Evolutionary conservation across 306 rosid species (phyloP).

Genomic region (Lagenaria siceraria): DNA sequence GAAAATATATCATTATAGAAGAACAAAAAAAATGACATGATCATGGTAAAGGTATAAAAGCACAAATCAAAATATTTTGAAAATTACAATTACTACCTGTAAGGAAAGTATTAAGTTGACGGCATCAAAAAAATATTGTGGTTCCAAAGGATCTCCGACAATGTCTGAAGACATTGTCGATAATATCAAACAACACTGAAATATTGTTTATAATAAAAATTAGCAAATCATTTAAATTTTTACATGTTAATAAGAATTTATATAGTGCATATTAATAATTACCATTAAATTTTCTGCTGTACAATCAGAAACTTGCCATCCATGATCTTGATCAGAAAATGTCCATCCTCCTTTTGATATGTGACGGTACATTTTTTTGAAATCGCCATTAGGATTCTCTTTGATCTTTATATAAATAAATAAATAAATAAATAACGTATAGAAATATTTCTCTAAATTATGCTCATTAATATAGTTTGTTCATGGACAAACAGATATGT

Average conservation of each 20-base stretch:
- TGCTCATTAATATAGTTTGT: too few species aligned
- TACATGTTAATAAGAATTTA: background rate
- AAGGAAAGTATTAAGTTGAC: constrained; percentile 15
- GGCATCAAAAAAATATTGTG: constrained; percentile 16
- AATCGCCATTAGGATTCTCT: constrained; percentile 45
- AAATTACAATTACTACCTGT: background rate
- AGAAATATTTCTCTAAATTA: too few species aligned
- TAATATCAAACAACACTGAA: constrained; percentile 13
- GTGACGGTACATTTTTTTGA: constrained; percentile 48
- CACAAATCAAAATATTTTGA: too few species aligned
- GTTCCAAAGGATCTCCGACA: constrained; percentile 16
- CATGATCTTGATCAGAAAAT: constrained; percentile 19
- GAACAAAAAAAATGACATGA: too few species aligned
- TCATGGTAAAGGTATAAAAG: too few species aligned
- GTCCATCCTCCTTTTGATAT: constrained; percentile 93
- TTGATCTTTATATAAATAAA: constrained; percentile 15
- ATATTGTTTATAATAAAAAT: background rate
- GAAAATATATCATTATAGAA: too few species aligned
- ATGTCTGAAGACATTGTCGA: background rate
- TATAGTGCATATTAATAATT: background rate
- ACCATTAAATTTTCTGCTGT: constrained; percentile 86
- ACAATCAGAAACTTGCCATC: constrained; percentile 15
- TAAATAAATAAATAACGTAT: background rate
- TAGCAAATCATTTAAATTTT: background rate
- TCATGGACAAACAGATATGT: background rate